These are phyloP conservation scores for Knoxdaviesia capensis DNA, from an alignment of 2,329 filamentous ascomycete species.

Conservation along the genomic window DNA sequence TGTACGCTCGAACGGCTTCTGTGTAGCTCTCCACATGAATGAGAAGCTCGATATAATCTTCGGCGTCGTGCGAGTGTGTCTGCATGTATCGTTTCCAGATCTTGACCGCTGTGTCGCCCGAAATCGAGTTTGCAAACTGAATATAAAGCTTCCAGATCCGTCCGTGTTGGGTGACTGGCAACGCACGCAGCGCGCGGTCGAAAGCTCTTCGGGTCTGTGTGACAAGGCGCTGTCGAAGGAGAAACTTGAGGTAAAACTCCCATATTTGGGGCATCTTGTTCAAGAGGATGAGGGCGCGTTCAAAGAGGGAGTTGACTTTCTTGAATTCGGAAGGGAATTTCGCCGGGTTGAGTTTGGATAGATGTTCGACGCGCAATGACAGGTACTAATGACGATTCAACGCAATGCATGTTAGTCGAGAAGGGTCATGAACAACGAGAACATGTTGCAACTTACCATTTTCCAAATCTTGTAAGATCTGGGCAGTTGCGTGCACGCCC, in stretches of 20 bases:
- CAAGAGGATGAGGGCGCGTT: slow-evolving; percentile 74
- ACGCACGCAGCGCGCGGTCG: slow-evolving; percentile 73
- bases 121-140: slow-evolving; percentile 77
- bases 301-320: slow-evolving; percentile 90
- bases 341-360: slow-evolving; percentile 65
- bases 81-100: slow-evolving; percentile 96
- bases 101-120: slow-evolving; percentile 74
- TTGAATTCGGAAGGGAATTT: slow-evolving; percentile 61
- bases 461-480: slow-evolving; percentile 98
- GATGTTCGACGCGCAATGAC: slow-evolving; percentile 61
- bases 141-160: slow-evolving; percentile 86
- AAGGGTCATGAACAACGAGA: neutral
- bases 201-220: slow-evolving; percentile 75
- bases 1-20: slow-evolving; percentile 79
- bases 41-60: slow-evolving; percentile 86
- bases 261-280: slow-evolving; percentile 99
- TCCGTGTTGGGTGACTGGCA: slow-evolving; percentile 89
- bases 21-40: slow-evolving; percentile 67
- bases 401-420: slow-evolving; percentile 1
- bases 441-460: slow-evolving; percentile 34
- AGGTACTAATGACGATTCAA: slow-evolving; percentile 43
- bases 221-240: slow-evolving; percentile 79
- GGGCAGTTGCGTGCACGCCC: slow-evolving; percentile 74
- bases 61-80: slow-evolving; percentile 82
- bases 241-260: slow-evolving; percentile 90